Conservation (phyloP, 1,284 basidiomycete genomes). For the Mycosarcoma mackinlayi region DNA sequence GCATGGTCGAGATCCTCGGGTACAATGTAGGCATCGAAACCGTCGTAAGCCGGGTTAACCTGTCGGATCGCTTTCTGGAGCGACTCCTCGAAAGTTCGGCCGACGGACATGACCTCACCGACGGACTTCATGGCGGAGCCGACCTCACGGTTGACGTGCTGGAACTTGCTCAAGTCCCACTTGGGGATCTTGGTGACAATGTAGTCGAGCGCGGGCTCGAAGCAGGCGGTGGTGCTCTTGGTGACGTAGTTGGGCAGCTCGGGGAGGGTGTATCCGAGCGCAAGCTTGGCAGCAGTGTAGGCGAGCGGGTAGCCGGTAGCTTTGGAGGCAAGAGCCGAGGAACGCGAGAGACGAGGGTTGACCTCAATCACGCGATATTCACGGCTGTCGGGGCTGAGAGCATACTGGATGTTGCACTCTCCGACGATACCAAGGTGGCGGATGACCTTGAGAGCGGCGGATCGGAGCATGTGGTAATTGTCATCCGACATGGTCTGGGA, state of each 20-base stretch:
- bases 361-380: conserved; percentile 93
- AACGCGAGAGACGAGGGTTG: conserved; percentile 65
- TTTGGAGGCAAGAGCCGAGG: conserved; percentile 91
- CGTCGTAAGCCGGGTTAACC: conserved; percentile 84
- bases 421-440: conserved; percentile 97
- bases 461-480: conserved; percentile 99
- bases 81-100: conserved; percentile 97
- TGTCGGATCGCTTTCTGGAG: conserved; percentile 98
- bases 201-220: conserved; percentile 99
- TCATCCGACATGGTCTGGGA: conserved; percentile 94
- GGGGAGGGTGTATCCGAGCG: conserved; percentile 96
- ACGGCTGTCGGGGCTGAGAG: conserved; percentile 87
- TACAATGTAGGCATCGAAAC: conserved; percentile 77
- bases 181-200: conserved; percentile 99
- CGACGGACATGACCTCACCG: conserved; percentile 99
- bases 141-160: conserved; percentile 90
- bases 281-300: conserved; percentile 99
- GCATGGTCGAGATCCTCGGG: conserved; percentile 86
- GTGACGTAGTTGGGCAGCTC: conserved; percentile 99
- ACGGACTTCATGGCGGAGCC: conserved; percentile 99
- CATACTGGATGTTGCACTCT: conserved; percentile 99
- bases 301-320: conserved; percentile 99
- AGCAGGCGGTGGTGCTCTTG: conserved; percentile 98
- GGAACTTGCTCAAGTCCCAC: conserved; percentile 98
- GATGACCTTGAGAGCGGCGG: conserved; percentile 95